Evolutionary conservation across 495 filamentous ascomycete genomes (phyloP), one percentile per base, ranked within the genome.

Genomic region (Darksidea phi): DNA sequence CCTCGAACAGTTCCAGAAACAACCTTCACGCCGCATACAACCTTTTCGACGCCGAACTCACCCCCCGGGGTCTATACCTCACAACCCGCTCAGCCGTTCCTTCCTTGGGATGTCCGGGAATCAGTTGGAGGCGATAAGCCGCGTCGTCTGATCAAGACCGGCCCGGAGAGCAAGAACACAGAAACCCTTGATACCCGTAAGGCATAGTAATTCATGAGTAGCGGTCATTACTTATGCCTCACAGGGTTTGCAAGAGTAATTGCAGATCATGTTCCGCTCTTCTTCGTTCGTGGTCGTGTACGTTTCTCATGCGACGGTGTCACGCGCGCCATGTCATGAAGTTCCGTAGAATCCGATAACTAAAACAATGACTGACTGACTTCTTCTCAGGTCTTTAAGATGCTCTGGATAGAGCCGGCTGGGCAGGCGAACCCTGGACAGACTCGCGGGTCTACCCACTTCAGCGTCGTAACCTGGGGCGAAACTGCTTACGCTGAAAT

Each of bases 321-420:
- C n/a, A n/a, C n/a, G n/a, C n/a, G n/a, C n/a, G n/a, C n/a, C n/a
- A n/a, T n/a, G n/a, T n/a, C n/a, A n/a, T n/a, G n/a, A n/a, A n/a
- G n/a, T n/a, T n/a, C n/a, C n/a, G n/a, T n/a, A n/a, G n/a, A n/a
- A n/a, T n/a, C n/a, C n/a, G n/a, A n/a, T n/a, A n/a, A n/a, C n/a
- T n/a, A n/a, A n/a, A n/a, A n/a, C 21, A 47, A 49, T 26, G 11
- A 15, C 4, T 51, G 37, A 20, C 51, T 55, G 15, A 62, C 18
- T 4, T 1, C 1, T 5, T 3, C n/a, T 7, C 1, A 64, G 61
- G 55, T 68, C 1, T 68, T 68, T 42, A 64, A 61, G 37, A 64
- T 68, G 48, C 41, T 68, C 1, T 68, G 70, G 70, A 46, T 55
- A 0, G 70, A 72, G 34, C 70, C 68, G 6, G 60, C 66, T 23